Conservation (phyloP, 805 yeast genomes). For the Metschnikowia koreensis region DNA sequence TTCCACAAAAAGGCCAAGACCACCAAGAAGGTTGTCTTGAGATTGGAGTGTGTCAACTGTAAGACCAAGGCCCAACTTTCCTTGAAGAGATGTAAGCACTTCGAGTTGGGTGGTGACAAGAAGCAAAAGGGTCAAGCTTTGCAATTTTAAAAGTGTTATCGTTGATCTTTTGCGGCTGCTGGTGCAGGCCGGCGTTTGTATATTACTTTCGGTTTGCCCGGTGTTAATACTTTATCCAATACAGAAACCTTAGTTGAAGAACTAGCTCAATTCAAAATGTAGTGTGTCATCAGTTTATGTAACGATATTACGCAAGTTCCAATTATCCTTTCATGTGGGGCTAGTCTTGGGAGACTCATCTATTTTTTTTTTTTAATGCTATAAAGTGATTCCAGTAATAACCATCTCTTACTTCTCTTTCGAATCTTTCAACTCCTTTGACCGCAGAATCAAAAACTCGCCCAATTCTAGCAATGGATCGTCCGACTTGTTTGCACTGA, state of each 20-base stretch:
- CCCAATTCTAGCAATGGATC: constrained; percentile 56
- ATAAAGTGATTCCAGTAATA: too few relatives aligned
- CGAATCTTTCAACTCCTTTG: constrained; percentile 4
- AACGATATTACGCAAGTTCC: too few relatives aligned
- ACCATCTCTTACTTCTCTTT: too few relatives aligned
- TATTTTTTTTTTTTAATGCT: too few relatives aligned
- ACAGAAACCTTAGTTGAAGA: constrained; percentile 6
- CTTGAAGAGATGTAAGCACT: constrained; percentile 99
- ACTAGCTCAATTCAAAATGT: neutral
- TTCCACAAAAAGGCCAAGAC: constrained; percentile 99
- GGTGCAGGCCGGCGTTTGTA: constrained; percentile 12
- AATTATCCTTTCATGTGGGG: too few relatives aligned
- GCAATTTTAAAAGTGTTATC: constrained; percentile 70
- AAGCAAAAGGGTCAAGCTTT: constrained; percentile 99
- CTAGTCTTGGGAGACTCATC: too few relatives aligned
- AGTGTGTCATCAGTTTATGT: too few relatives aligned
- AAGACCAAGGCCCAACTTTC: constrained; percentile 98
- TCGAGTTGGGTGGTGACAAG: constrained; percentile 99
- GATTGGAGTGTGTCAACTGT: constrained; percentile 98
- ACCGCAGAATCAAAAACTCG: constrained; percentile 44
- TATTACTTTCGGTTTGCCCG: constrained; percentile 11
- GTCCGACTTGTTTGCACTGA: constrained; percentile 51
- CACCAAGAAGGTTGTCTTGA: constrained; percentile 99
- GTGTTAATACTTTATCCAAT: constrained; percentile 12
- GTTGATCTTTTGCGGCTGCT: constrained; percentile 8